These are phyloP conservation scores for Penicillium macrosclerotiorum DNA, from an alignment of 495 filamentous ascomycete species.

Conservation along the genomic window DNA sequence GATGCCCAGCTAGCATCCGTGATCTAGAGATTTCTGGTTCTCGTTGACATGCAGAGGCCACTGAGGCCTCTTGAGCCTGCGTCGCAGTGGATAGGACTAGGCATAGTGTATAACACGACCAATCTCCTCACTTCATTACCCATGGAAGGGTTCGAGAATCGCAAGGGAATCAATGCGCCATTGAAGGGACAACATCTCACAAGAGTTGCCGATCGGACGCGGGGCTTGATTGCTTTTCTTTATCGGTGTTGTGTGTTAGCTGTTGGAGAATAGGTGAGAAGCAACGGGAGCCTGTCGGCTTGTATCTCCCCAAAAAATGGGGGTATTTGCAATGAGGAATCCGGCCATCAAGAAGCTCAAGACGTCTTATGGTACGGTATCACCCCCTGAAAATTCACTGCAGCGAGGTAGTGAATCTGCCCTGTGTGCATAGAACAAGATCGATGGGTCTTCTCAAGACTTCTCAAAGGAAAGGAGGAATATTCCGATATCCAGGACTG, in stretches of 20 bases:
- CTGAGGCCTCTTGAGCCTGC: no score
- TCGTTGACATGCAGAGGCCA: no score
- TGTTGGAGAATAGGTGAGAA: slow-evolving; percentile 50
- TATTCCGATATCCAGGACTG: background rate
- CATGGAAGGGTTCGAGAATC: no score
- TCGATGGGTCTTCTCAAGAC: background rate
- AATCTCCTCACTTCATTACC: slow-evolving; percentile 60
- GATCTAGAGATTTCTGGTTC: no score
- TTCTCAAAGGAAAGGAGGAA: background rate
- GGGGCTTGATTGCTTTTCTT: slow-evolving; percentile 68
- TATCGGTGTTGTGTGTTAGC: slow-evolving; percentile 62
- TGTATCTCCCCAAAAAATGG: slow-evolving; percentile 56
- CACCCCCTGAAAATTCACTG: slow-evolving; percentile 60
- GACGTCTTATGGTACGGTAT: slow-evolving; percentile 44
- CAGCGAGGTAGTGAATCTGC: slow-evolving; percentile 57
- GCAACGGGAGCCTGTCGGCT: slow-evolving; percentile 65
- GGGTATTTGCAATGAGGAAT: slow-evolving; percentile 69
- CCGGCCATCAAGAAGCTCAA: slow-evolving; percentile 50
- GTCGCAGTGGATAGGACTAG: no score
- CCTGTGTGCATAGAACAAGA: slow-evolving; percentile 31
- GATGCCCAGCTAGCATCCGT: no score
- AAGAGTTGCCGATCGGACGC: slow-evolving; percentile 50
- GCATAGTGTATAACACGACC: no score
- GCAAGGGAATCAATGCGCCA: no score
- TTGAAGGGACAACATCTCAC: no score